Evolutionary conservation across 176 grass and related monocot genomes (phyloP).

Genomic region (Puya raimondii): DNA sequence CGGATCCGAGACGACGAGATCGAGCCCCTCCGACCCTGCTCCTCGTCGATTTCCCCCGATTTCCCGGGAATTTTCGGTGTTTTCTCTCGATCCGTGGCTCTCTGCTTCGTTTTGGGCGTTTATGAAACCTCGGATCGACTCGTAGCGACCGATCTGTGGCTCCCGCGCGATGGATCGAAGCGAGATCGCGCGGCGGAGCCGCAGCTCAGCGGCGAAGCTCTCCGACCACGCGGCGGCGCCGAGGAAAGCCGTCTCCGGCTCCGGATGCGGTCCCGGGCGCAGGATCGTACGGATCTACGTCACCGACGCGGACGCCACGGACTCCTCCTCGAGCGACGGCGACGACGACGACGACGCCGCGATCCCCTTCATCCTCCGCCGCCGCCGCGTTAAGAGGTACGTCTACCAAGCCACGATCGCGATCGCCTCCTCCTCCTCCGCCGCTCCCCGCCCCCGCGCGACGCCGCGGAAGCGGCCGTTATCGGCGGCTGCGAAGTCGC

Average conservation of each 20-base stretch:
- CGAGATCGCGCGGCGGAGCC: neutral
- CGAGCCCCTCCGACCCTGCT: no score
- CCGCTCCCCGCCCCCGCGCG: neutral
- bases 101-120: neutral
- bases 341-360: neutral
- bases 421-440: neutral
- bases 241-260: neutral
- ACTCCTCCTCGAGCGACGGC: constrained; percentile 19
- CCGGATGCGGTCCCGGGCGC: neutral
- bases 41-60: no score
- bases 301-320: constrained; percentile 52
- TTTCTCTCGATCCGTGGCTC: neutral
- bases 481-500: neutral
- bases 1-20: no score
- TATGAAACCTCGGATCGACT: constrained; percentile 8
- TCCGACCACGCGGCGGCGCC: constrained; percentile 1
- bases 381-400: constrained; percentile 29
- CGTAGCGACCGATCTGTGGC: neutral
- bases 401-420: constrained; percentile 33
- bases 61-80: no score
- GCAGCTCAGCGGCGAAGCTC: neutral
- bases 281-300: constrained; percentile 35
- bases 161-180: neutral
- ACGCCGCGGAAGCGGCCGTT: neutral
- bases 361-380: neutral